Conservation (phyloP, 192 early-diverging fungal species). For the Backusella parvicylindrica region DNA sequence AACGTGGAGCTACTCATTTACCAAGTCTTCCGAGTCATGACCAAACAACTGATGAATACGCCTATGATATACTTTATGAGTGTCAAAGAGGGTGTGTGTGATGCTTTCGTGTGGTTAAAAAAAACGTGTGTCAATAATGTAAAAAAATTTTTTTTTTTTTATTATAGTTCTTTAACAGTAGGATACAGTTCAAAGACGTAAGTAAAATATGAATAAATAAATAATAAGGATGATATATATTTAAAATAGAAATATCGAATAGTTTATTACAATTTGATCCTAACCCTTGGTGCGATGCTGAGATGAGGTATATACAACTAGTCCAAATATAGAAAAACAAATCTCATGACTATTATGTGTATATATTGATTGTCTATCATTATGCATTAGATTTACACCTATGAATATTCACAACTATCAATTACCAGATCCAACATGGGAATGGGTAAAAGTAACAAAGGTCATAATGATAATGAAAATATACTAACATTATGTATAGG, state of each 20-base stretch:
- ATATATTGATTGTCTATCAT: too few species aligned
- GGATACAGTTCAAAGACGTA: conserved; percentile 52
- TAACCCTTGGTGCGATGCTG: conserved; percentile 46
- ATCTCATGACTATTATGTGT: background rate
- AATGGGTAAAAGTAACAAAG: conserved; percentile 49
- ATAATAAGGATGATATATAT: background rate
- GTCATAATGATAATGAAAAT: too few species aligned
- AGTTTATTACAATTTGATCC: conserved; percentile 51
- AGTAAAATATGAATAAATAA: background rate
- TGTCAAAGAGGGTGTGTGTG: conserved; percentile 40
- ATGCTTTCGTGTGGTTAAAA: background rate
- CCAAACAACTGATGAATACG: conserved; percentile 14
- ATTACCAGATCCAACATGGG: conserved; percentile 54
- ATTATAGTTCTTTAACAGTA: conserved; percentile 35
- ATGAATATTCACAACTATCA: conserved; percentile 44
- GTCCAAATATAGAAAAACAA: background rate
- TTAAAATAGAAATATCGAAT: background rate
- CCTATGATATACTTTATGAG: conserved; percentile 40
- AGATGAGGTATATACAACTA: conserved; percentile 35
- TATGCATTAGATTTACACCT: conserved; percentile 31
- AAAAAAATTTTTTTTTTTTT: background rate
- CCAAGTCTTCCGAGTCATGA: background rate
- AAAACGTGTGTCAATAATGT: too few species aligned
- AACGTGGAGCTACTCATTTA: background rate
- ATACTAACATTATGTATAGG: conserved; percentile 1